A percentile compares a stretch with the other conserved stretches of the same genome.
phyloP scores from a whole-genome alignment of 192 early-diverging fungal species.

The Diversispora eburnea region DNA sequence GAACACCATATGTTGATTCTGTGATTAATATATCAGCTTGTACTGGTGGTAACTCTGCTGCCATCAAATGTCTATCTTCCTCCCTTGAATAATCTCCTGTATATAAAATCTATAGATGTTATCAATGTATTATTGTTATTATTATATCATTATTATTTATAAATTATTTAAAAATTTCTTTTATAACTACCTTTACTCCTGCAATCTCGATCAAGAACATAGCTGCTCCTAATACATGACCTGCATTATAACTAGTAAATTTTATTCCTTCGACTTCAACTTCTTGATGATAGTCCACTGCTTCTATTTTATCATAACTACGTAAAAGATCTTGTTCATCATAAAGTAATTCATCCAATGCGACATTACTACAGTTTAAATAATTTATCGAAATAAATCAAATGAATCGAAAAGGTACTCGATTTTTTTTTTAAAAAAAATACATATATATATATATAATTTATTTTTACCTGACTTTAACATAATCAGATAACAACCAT shows the following conservation, averaged over 20 bases:
- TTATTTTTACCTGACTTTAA: constrained; percentile 85
- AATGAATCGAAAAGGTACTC: background rate
- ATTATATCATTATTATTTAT: constrained; percentile 28
- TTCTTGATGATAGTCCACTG: constrained; percentile 94
- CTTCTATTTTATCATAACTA: constrained; percentile 86
- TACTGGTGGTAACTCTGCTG: constrained; percentile 86
- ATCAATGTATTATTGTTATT: background rate
- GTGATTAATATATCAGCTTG: constrained; percentile 90
- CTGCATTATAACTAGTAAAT: constrained; percentile 96
- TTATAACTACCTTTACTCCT: constrained; percentile 63
- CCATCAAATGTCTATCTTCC: constrained; percentile 97
- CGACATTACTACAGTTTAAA: constrained; percentile 54
- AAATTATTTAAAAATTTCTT: background rate
- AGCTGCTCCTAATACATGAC: constrained; percentile 96
- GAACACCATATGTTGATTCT: constrained; percentile 96
- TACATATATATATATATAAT: too few relatives aligned
- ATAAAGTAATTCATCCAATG: constrained; percentile 80
- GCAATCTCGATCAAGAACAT: constrained; percentile 95
- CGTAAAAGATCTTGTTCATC: constrained; percentile 81
- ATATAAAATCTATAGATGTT: constrained; percentile 63
- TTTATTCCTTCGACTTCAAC: constrained; percentile 92
- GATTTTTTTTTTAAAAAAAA: too few relatives aligned
- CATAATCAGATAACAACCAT: constrained; percentile 93
- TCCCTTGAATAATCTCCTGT: constrained; percentile 99
- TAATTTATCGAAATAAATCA: constrained; percentile 19